Conservation (phyloP, 2,329 filamentous ascomycete genomes). For the Cladosporium sp. region DNA sequence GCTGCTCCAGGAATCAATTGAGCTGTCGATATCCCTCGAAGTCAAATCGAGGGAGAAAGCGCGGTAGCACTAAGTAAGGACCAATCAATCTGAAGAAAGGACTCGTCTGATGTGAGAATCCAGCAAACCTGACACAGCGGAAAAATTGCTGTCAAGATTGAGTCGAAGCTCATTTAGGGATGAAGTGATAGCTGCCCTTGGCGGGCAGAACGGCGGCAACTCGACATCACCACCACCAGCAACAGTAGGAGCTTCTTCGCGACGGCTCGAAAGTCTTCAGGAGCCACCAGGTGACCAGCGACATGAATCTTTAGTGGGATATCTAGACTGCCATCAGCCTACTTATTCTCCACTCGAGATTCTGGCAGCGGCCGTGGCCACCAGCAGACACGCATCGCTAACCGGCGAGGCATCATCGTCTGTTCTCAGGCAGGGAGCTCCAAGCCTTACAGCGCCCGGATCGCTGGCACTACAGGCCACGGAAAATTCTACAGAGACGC, state of each 20-base stretch:
- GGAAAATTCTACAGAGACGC: neutral
- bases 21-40: conserved; percentile 2
- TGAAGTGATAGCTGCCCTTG: conserved; percentile 5
- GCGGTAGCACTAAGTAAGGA: conserved; percentile 6
- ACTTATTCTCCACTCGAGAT: conserved; percentile 6
- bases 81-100: too few species aligned
- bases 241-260: neutral
- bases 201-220: neutral
- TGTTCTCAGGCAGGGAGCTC: neutral
- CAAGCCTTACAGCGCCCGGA: neutral
- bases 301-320: neutral
- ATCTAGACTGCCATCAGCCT: conserved; percentile 7
- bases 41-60: conserved; percentile 6
- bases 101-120: too few species aligned
- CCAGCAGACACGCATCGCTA: neutral
- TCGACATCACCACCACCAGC: neutral
- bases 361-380: conserved; percentile 5
- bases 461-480: neutral
- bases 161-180: neutral
- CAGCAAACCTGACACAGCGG: conserved; percentile 7
- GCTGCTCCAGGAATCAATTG: neutral
- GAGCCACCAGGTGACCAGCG: neutral
- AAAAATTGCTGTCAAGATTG: neutral
- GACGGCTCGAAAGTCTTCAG: neutral
- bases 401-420: neutral